These are phyloP conservation scores for Fusarium pseudoanthophilum DNA, from an alignment of 2,329 filamentous ascomycete genomes.

Conservation along the genomic window DNA sequence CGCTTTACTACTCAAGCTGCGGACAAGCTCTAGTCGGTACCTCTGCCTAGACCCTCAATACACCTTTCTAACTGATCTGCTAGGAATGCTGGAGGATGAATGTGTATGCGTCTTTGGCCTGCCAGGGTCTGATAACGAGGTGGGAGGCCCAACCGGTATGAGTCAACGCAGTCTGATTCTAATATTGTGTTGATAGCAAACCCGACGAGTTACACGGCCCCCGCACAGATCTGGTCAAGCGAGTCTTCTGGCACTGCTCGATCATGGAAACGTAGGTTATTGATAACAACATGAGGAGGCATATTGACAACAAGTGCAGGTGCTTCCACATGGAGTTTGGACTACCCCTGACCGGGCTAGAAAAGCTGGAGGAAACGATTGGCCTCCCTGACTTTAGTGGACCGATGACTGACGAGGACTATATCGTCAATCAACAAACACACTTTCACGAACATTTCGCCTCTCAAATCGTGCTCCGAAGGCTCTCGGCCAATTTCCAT, in stretches of 20 bases:
- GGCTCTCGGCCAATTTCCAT: conserved; percentile 64
- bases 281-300: neutral
- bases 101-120: conserved; percentile 65
- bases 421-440: conserved; percentile 59
- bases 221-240: conserved; percentile 41
- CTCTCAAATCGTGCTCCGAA: conserved; percentile 67
- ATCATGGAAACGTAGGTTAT: conserved; percentile 43
- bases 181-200: conserved; percentile 35
- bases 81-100: conserved; percentile 71
- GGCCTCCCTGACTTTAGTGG: conserved; percentile 65
- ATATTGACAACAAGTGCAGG: conserved; percentile 48
- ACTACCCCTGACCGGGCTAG: conserved; percentile 65
- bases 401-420: conserved; percentile 59
- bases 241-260: conserved; percentile 44
- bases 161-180: neutral
- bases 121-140: conserved; percentile 66
- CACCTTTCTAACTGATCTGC: conserved; percentile 9
- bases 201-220: conserved; percentile 39
- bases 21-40: conserved; percentile 60
- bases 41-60: neutral
- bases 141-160: conserved; percentile 40
- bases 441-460: conserved; percentile 69
- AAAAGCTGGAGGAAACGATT: conserved; percentile 63
- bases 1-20: conserved; percentile 65
- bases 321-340: conserved; percentile 68